Evolutionary conservation across 2,329 filamentous ascomycete genomes (phyloP).

Genomic region (Fusarium equiseti): DNA sequence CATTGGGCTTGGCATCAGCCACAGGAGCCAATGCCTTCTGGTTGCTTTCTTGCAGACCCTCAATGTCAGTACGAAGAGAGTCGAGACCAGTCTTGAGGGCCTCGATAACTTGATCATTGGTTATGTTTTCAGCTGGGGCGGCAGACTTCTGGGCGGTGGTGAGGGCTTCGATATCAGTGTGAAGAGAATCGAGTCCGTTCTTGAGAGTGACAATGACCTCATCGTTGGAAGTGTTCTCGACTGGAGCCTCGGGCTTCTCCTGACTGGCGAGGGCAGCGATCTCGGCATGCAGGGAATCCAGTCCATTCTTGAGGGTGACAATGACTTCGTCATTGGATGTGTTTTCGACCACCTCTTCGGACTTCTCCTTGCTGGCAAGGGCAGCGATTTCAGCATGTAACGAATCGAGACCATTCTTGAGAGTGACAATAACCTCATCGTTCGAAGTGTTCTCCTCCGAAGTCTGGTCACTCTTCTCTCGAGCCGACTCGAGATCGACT

Average conservation of each 20-base stretch:
- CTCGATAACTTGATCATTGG: constrained; percentile 40
- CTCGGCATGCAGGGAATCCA: constrained; percentile 77
- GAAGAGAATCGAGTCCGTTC: constrained; percentile 76
- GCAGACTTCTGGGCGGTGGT: constrained; percentile 67
- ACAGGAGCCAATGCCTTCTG: constrained; percentile 64
- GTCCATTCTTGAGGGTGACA: constrained; percentile 82
- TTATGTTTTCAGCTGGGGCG: constrained; percentile 25
- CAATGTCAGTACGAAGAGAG: constrained; percentile 43
- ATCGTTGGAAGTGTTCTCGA: constrained; percentile 62
- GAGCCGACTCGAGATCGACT: constrained; percentile 57
- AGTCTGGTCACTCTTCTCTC: constrained; percentile 69
- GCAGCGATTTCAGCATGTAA: constrained; percentile 75
- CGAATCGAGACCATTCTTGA: constrained; percentile 80
- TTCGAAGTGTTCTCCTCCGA: constrained; percentile 78
- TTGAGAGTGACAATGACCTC: constrained; percentile 88
- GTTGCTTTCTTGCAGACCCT: constrained; percentile 71
- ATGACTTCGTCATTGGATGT: constrained; percentile 76
- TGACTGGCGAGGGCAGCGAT: constrained; percentile 73
- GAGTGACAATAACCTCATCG: constrained; percentile 84
- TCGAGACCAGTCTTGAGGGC: constrained; percentile 42
- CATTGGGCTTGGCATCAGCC: constrained; percentile 78
- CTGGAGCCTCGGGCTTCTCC: constrained; percentile 47
- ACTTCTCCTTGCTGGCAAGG: constrained; percentile 70
- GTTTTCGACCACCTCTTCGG: constrained; percentile 53
- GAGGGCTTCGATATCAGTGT: constrained; percentile 78